These are phyloP conservation scores for Hirsutella minnesotensis DNA, from an alignment of 2,329 filamentous ascomycete genomes.

Conservation along the genomic window DNA sequence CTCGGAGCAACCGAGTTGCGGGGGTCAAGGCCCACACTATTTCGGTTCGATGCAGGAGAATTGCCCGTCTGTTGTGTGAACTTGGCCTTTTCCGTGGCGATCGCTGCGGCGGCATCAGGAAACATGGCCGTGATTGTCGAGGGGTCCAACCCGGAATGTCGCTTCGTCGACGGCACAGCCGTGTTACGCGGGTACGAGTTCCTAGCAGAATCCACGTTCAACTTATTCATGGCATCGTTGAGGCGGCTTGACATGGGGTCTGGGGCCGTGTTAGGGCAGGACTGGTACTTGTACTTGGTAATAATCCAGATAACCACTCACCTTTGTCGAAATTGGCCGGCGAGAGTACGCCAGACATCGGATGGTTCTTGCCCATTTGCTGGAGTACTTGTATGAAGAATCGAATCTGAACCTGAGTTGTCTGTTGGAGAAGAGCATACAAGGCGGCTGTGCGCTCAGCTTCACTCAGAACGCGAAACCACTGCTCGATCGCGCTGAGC, in stretches of 20 bases:
- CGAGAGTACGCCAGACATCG: conserved; percentile 90
- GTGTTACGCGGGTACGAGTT: conserved; percentile 78
- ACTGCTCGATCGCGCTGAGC: conserved; percentile 96
- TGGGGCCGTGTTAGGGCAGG: conserved; percentile 24
- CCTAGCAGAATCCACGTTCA: conserved; percentile 76
- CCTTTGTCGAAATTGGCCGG: conserved; percentile 96
- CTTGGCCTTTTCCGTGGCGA: conserved; percentile 94
- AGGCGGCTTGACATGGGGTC: conserved; percentile 95
- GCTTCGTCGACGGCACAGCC: conserved; percentile 62
- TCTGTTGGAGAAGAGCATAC: conserved; percentile 93
- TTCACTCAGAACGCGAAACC: conserved; percentile 96
- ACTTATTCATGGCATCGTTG: conserved; percentile 92
- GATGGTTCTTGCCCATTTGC: conserved; percentile 97
- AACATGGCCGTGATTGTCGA: conserved; percentile 98
- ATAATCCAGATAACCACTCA: conserved; percentile 24
- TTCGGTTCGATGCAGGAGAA: conserved; percentile 80
- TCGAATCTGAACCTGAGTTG: conserved; percentile 94
- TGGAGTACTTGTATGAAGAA: conserved; percentile 99
- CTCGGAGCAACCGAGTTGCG: conserved; percentile 66
- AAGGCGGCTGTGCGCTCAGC: conserved; percentile 90
- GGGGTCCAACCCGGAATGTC: conserved; percentile 87
- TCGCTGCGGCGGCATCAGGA: conserved; percentile 94
- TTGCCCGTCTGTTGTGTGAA: conserved; percentile 93
- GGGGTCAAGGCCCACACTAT: conserved; percentile 71
- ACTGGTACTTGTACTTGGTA: background rate